phyloP scores from a whole-genome alignment of 352 stramenopile species.

The Phytophthora capsici region DNA sequence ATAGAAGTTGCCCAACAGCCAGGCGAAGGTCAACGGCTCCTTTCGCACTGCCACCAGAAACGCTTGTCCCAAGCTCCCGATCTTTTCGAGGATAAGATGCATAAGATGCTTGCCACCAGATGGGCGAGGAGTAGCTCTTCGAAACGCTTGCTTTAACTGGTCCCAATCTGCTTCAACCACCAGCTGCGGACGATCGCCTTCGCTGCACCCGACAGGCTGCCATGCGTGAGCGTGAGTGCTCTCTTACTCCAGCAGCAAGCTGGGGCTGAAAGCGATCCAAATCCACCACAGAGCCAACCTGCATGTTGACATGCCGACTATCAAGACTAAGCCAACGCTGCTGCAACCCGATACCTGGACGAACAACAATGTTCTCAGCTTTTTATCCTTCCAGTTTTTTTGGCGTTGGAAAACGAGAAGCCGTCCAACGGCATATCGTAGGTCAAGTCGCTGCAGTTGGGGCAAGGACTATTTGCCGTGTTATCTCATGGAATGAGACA shows the following conservation, averaged over 20 bases:
- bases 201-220: constrained; percentile 8
- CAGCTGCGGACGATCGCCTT: constrained; percentile 10
- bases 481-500: constrained; percentile 21
- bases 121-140: constrained; percentile 13
- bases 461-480: constrained; percentile 7
- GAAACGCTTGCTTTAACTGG: constrained; percentile 27
- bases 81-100: constrained; percentile 21
- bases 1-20: too few relatives aligned
- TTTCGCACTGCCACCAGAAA: background rate
- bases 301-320: constrained; percentile 6
- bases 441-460: constrained; percentile 13
- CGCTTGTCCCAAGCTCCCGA: constrained; percentile 6
- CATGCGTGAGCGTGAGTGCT: constrained; percentile 2
- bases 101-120: constrained; percentile 12
- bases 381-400: constrained; percentile 25
- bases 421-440: constrained; percentile 18
- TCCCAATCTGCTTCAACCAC: constrained; percentile 10
- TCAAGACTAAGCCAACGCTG: constrained; percentile 9
- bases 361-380: constrained; percentile 13
- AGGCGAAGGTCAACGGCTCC: background rate
- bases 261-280: background rate
- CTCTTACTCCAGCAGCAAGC: background rate
- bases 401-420: background rate
- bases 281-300: too few relatives aligned
- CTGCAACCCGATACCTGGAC: constrained; percentile 1